Evolutionary conservation across 805 yeast species (phyloP).

Genomic region (Zygoascus bituminiphila): DNA sequence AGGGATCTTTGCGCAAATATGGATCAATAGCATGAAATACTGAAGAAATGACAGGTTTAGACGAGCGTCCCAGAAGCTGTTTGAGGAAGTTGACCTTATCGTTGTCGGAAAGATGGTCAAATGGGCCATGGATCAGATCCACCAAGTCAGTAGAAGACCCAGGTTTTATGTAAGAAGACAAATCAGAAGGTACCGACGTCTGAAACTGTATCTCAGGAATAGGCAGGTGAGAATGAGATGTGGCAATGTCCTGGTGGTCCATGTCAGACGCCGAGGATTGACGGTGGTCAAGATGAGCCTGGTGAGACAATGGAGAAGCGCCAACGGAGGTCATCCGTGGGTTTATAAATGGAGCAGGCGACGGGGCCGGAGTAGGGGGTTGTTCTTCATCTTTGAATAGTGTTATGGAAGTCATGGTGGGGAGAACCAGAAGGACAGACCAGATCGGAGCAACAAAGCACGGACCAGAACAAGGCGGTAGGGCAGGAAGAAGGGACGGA

Average conservation of each 20-base stretch:
- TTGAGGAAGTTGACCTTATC: conserved; percentile 18
- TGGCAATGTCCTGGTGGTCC: not conserved
- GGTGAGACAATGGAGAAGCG: not conserved
- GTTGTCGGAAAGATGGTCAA: conserved; percentile 14
- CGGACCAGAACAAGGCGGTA: no score
- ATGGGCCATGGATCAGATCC: conserved; percentile 10
- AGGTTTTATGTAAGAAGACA: not conserved
- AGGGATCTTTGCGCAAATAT: conserved; percentile 33
- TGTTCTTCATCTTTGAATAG: not conserved
- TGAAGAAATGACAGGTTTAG: conserved; percentile 21
- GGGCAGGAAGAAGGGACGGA: no score
- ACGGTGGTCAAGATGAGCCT: not conserved
- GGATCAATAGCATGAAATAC: conserved; percentile 28
- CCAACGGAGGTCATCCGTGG: not conserved
- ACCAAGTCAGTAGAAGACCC: not conserved
- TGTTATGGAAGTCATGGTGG: conserved; percentile 1
- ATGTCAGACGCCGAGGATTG: not conserved
- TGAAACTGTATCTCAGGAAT: not conserved
- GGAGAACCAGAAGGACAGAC: no score
- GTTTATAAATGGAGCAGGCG: conserved; percentile 7
- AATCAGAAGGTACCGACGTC: not conserved
- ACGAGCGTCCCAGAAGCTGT: conserved; percentile 19
- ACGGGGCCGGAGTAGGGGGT: conserved; percentile 13
- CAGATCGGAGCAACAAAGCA: no score
- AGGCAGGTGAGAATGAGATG: not conserved